Conservation (phyloP, 192 early-diverging fungal genomes). For the Gigaspora rosea region DNA sequence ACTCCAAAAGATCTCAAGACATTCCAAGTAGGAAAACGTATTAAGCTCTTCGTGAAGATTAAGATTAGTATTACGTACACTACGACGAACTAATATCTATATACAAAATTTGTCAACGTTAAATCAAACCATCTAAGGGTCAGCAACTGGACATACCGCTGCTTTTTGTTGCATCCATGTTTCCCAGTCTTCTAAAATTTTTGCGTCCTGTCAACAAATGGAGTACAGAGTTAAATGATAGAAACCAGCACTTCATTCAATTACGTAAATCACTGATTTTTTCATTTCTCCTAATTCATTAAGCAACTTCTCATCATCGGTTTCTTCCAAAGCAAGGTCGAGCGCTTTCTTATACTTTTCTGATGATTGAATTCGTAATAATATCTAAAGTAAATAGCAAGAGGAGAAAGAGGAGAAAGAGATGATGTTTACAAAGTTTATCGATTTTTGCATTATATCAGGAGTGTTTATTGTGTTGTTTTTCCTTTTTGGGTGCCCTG, state of each 20-base stretch:
- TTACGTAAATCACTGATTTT: conserved; percentile 22
- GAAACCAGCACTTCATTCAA: conserved; percentile 22
- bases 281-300: conserved; percentile 18
- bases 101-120: neutral
- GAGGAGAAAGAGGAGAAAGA: too few relatives aligned
- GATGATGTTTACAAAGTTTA: too few relatives aligned
- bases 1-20: too few relatives aligned
- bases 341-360: too few relatives aligned
- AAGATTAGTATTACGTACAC: neutral
- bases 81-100: conserved; percentile 15
- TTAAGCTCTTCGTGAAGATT: neutral
- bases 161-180: conserved; percentile 30
- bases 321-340: conserved; percentile 16
- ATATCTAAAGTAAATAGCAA: too few relatives aligned
- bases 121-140: conserved; percentile 7
- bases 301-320: neutral
- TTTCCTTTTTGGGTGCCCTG: too few relatives aligned
- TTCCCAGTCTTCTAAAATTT: conserved; percentile 25
- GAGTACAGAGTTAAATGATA: conserved; percentile 10
- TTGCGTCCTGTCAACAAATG: conserved; percentile 28
- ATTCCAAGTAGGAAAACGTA: too few relatives aligned
- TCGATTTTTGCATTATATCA: too few relatives aligned
- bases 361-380: too few relatives aligned
- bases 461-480: too few relatives aligned
- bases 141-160: conserved; percentile 13